Evolutionary conservation across 495 filamentous ascomycete genomes (phyloP), one percentile per base, ranked within the genome.

Genomic region (Neurospora cerealis): DNA sequence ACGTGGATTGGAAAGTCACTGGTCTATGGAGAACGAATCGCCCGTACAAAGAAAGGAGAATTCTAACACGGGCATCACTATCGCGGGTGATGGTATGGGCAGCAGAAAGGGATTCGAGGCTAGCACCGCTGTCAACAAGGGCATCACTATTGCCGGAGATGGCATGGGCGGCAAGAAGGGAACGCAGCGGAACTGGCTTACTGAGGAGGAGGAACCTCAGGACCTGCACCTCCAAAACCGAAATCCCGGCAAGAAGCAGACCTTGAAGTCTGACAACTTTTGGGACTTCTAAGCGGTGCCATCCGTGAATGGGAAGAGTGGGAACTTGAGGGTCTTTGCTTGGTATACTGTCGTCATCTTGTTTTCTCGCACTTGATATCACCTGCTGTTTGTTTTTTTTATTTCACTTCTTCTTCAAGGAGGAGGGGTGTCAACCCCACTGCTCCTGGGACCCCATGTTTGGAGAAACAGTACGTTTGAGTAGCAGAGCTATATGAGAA

Each of bases 151-250:
- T 44, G 87, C 82, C 1, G 91, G 92, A 40, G 89, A 95, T 75
- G 93, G 92, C 36, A 93, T 93, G 89, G 92, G 92, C 39, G 91
- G 91, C 69, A 87, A 86, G 74, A 92, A 88, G 79, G 90, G 87
- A 19, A 77, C 84, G 19, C 83, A 82, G n/a, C 81, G 88, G 73
- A 80, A 82, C 75, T 93, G 91, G 91, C 82, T 88, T 75, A 88
- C 89, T 36, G 88, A 88, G 70, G 87, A 88, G 32, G 83, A 85
- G 71, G 85, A 84, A 70, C 86, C 81, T 44, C 85, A 85, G 21
- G 81, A 78, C 15, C 75, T 73, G 9, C 73, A 77, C 42, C 38
- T 71, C 37, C 74, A 80, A 38, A 44, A 36, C 24, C 77, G 81
- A 19, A 78, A 77, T 8, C 75, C 82, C 15, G 78, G 77, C 28